phyloP scores from a whole-genome alignment of 2,329 filamentous ascomycete species.

The Colletotrichum liaoningense region DNA sequence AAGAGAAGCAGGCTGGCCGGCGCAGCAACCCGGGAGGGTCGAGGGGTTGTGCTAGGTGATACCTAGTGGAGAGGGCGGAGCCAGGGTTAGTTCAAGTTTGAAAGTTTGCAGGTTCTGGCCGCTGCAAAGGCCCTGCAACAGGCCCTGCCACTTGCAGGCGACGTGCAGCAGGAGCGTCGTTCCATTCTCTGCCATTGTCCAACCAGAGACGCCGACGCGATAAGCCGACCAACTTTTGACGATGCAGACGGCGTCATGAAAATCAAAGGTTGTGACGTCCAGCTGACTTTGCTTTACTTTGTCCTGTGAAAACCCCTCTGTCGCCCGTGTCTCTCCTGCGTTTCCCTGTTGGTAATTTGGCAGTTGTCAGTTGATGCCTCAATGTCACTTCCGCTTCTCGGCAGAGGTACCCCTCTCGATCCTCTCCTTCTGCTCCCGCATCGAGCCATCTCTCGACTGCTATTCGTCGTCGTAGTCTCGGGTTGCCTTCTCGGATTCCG shows the following conservation, averaged over 20 bases:
- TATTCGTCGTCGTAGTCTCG: not conserved
- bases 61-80: slow-evolving; percentile 1
- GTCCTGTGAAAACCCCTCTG: not conserved
- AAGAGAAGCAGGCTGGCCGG: not conserved
- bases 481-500: not conserved
- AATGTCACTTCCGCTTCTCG: not conserved
- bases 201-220: slow-evolving; percentile 27
- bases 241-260: slow-evolving; percentile 29
- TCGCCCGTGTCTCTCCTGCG: not conserved
- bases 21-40: not conserved
- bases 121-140: slow-evolving; percentile 26
- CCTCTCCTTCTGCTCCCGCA: not conserved
- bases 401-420: not conserved
- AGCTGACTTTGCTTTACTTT: slow-evolving; percentile 6
- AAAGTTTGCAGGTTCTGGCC: slow-evolving; percentile 15
- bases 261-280: slow-evolving; percentile 8
- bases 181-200: slow-evolving; percentile 32
- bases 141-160: not conserved
- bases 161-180: slow-evolving; percentile 3
- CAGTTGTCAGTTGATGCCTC: not conserved
- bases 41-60: not conserved
- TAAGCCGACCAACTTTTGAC: slow-evolving; percentile 32
- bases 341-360: not conserved
- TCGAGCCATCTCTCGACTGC: not conserved
- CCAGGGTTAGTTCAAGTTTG: slow-evolving; percentile 8